Conservation (phyloP, 495 filamentous ascomycete genomes). For the Penicillium tannophilum region DNA sequence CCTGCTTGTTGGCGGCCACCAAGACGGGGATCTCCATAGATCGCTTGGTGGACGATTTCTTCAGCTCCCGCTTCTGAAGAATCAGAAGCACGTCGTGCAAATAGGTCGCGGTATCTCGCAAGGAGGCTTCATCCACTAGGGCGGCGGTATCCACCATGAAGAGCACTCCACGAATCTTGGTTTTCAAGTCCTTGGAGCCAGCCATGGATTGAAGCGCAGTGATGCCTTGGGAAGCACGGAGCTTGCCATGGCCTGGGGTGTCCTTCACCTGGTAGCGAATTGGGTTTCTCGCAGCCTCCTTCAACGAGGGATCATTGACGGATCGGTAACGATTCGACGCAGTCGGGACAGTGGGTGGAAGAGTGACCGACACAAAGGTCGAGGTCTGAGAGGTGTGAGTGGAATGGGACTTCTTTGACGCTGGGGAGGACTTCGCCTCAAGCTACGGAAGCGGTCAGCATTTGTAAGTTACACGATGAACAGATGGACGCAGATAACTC, state of each 20-base stretch:
- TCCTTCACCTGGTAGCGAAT: constrained; percentile 79
- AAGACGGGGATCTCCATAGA: constrained; percentile 70
- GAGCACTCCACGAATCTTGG: constrained; percentile 72
- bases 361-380: constrained; percentile 67
- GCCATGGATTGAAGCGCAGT: constrained; percentile 45
- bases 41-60: constrained; percentile 55
- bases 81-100: constrained; percentile 82
- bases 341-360: constrained; percentile 64
- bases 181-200: constrained; percentile 47
- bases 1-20: constrained; percentile 90
- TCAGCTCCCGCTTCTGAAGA: constrained; percentile 73
- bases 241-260: constrained; percentile 94
- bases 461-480: neutral
- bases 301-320: constrained; percentile 65
- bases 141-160: constrained; percentile 86
- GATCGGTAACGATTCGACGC: constrained; percentile 72
- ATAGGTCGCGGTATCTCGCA: constrained; percentile 71
- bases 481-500: neutral
- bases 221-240: constrained; percentile 60
- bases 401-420: constrained; percentile 34
- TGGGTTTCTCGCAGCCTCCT: constrained; percentile 68
- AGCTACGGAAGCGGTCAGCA: constrained; percentile 39
- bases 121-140: constrained; percentile 57
- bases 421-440: constrained; percentile 40
- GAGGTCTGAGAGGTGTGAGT: constrained; percentile 87